phyloP scores from a whole-genome alignment of 2,329 filamentous ascomycete species.

The Penicillium hesseltinei region DNA sequence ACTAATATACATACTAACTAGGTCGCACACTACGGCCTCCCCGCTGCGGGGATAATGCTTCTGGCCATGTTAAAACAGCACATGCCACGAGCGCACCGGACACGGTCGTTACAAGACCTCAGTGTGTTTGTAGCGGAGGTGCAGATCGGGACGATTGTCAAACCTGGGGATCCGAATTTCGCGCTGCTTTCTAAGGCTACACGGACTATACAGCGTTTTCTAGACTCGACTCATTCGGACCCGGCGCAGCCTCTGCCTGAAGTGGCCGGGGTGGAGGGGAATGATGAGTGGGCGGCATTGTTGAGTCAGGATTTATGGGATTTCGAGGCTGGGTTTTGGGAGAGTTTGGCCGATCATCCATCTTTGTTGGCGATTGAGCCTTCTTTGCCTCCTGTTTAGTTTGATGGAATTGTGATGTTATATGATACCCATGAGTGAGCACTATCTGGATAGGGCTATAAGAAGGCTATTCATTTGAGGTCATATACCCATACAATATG shows the following conservation, averaged over 20 bases:
- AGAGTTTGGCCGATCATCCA: constrained; percentile 29
- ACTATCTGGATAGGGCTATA: not conserved
- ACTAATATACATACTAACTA: constrained; percentile 1
- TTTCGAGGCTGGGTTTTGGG: constrained; percentile 30
- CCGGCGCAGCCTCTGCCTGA: constrained; percentile 8
- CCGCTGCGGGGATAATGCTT: constrained; percentile 30
- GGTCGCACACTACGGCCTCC: constrained; percentile 32
- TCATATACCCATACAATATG: not conserved
- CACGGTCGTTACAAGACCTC: constrained; percentile 23
- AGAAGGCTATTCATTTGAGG: not conserved
- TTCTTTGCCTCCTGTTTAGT: constrained; percentile 19
- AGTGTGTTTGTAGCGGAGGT: constrained; percentile 32
- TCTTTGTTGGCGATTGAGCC: constrained; percentile 24
- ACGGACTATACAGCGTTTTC: constrained; percentile 26
- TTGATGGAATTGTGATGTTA: not conserved
- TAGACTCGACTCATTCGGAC: constrained; percentile 26
- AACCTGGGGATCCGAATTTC: constrained; percentile 26
- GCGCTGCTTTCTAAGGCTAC: constrained; percentile 26
- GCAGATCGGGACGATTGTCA: constrained; percentile 26
- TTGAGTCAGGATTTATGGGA: constrained; percentile 27
- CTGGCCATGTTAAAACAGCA: constrained; percentile 28
- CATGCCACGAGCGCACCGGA: constrained; percentile 15
- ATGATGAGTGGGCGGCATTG: constrained; percentile 24
- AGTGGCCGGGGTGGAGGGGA: constrained; percentile 12
- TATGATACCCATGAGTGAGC: not conserved